Evolutionary conservation across 805 yeast genomes (phyloP), one percentile per base, ranked within the genome.

Genomic region (Brettanomyces bruxellensis): DNA sequence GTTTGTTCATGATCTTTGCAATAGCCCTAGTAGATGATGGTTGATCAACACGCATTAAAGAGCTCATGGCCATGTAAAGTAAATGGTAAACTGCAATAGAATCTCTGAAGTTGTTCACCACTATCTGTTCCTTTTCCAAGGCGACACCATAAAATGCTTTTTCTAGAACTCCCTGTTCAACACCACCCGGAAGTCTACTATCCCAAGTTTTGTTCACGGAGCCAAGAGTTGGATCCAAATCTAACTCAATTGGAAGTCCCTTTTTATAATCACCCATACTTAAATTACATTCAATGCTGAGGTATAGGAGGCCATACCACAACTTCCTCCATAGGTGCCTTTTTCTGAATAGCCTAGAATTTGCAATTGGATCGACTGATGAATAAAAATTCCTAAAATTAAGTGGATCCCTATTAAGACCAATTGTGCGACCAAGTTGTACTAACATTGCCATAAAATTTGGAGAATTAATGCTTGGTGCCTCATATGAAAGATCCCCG

Each of bases 391-490:
- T 62, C 35, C 61, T 60, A 53, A 66, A 71, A 45, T 66, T 62
- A 37, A 69, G 63, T 1, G 78, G 78, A 51, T 75, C 79, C 25
- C 79, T 55, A 50, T 74, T 70, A 43, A 75, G 54, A 1, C 79
- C 79, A 32, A 74, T 62, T 3, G 71, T 66, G 45, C 62, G 63
- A 3, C 79, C 78, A 56, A 72, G 59, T 45, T 71, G 70, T 9
- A 73, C 60, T 38, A 74, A 53, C 56, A 58, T 59, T 24, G 60
- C 52, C 55, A 64, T 57, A 44, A 64, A 66, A 40, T 57, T 63
- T 4, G 68, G 61, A 4, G 66, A 55, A 41, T 65, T 65, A 58
- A 66, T 59, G 48, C 64, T 65, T 18, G 67, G 67, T 11, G 55
- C 50, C 45, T 66, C 70, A 44, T 58, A 62, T 1, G 65, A 55